phyloP scores from a whole-genome alignment of 2,329 filamentous ascomycete genomes.

The Penicillium sp. region DNA sequence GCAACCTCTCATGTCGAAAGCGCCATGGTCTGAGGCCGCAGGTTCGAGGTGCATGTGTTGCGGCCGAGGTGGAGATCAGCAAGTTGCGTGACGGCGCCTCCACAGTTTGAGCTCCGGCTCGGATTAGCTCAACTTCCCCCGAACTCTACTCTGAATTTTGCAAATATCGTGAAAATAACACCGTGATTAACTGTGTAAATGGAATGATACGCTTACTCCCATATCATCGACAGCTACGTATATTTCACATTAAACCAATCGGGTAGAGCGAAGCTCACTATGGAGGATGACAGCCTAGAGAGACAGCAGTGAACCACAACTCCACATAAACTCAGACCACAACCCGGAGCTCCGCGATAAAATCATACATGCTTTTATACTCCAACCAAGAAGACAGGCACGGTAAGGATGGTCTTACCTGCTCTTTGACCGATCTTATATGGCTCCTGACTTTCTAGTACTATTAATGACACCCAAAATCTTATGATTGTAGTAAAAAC shows the following conservation, averaged over 20 bases:
- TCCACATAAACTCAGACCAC: neutral
- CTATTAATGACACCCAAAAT: too few relatives aligned
- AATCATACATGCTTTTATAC: neutral
- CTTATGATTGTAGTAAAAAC: too few relatives aligned
- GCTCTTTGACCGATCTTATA: too few relatives aligned
- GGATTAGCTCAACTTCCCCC: neutral
- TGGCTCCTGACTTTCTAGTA: too few relatives aligned
- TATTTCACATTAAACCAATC: neutral
- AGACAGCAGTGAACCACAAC: neutral
- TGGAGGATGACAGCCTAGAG: too few relatives aligned
- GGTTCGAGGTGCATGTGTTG: slow-evolving; percentile 11
- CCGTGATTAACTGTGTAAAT: neutral
- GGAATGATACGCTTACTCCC: neutral
- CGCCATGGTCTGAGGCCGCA: slow-evolving; percentile 17
- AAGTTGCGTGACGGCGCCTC: slow-evolving; percentile 16
- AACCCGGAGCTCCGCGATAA: neutral
- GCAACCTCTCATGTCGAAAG: slow-evolving; percentile 29
- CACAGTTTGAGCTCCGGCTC: slow-evolving; percentile 3
- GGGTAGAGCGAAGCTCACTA: neutral
- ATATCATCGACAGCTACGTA: neutral
- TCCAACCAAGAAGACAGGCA: neutral
- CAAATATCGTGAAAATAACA: neutral
- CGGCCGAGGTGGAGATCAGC: slow-evolving; percentile 14
- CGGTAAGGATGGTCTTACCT: neutral
- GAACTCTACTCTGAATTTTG: neutral